Conservation (phyloP, 208 protist genomes). For the Crithidia expoeki region DNA sequence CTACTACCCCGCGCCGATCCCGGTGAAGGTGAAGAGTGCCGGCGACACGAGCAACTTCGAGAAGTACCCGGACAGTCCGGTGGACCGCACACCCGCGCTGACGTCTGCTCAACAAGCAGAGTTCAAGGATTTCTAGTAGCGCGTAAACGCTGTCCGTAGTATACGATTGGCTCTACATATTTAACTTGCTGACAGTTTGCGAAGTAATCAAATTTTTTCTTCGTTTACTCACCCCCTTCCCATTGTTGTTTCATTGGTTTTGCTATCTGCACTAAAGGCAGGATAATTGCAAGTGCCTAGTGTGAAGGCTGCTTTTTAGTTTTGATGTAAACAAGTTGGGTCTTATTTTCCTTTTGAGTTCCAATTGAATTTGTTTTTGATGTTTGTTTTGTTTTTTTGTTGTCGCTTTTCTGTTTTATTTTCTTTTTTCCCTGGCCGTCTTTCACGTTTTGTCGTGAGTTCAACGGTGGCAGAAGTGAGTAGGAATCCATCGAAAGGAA, state of each 20-base stretch:
- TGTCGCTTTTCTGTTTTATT: slow-evolving; percentile 2
- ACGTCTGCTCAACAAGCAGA: slow-evolving; percentile 83
- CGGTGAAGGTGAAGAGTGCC: slow-evolving; percentile 74
- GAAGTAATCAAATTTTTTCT: background rate
- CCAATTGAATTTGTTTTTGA: slow-evolving; percentile 1
- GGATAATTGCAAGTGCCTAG: background rate
- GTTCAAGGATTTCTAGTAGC: slow-evolving; percentile 73
- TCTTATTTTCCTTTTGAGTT: slow-evolving; percentile 14
- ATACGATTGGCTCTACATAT: too few relatives aligned
- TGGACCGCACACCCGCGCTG: slow-evolving; percentile 59
- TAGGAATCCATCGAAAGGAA: too few relatives aligned
- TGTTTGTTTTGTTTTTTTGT: slow-evolving; percentile 15
- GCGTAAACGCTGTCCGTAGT: slow-evolving; percentile 21
- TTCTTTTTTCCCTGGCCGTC: too few relatives aligned
- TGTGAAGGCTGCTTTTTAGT: slow-evolving; percentile 12
- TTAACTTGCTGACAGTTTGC: too few relatives aligned
- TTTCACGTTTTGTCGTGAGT: too few relatives aligned
- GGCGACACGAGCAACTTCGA: slow-evolving; percentile 92
- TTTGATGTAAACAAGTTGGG: slow-evolving; percentile 23
- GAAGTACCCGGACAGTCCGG: slow-evolving; percentile 81
- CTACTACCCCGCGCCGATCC: slow-evolving; percentile 84
- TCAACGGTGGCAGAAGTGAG: too few relatives aligned
- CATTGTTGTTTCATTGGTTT: slow-evolving; percentile 59
- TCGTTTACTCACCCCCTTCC: slow-evolving; percentile 2
- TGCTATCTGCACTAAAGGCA: slow-evolving; percentile 1